Base-by-base conservation (phyloP, 306 rosid genomes). In the Malus sylvestris region DNA sequence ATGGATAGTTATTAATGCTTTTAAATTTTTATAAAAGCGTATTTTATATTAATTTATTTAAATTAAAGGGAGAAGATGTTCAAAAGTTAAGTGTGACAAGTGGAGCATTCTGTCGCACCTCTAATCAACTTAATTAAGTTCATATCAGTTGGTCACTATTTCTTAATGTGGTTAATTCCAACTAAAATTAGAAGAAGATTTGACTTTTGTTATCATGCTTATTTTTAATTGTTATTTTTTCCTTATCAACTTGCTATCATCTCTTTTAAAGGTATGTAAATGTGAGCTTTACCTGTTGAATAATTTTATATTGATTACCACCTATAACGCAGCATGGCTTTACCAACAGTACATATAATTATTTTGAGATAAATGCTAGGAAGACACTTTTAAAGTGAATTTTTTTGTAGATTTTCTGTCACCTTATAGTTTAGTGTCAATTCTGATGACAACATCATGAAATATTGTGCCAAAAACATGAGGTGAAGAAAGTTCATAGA, bases 281-380 rank as follows among this genome's bases (percentile, higher is more conserved):
- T 16, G 68, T 63, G 68, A 30, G 14, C 1, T 30, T 6, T 30
- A 30, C 33, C 66, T 18, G 72, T 73, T 70, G 46, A 61, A 61
- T 45, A 18, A 66, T 76, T 32, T 23, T 69, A 68, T 76, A 69
- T 75, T 70, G 57, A 49, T 78, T 82, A 72, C 87, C 86, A 72
- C 88, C 87, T 63, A 79, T 61, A 42, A 71, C 76, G 78, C 82
- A 75, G 82, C 89, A 82, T 81, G 81, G 77, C 71, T 62, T 74
- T 73, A 60, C 9, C 67, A 72, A 57, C 64, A 58, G 25, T 8
- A 57, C 11, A 8, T 51, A 55, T 15, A 49, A 4, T 67, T 8
- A 35, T 10, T 33, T 35, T 10, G 8, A 35, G 40, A 35, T 35
- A 35, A 35, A 35, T 35, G 8, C 8, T 6, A 35, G 40, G 8